phyloP scores from a whole-genome alignment of 495 filamentous ascomycete species.

The Neurospora africana region DNA sequence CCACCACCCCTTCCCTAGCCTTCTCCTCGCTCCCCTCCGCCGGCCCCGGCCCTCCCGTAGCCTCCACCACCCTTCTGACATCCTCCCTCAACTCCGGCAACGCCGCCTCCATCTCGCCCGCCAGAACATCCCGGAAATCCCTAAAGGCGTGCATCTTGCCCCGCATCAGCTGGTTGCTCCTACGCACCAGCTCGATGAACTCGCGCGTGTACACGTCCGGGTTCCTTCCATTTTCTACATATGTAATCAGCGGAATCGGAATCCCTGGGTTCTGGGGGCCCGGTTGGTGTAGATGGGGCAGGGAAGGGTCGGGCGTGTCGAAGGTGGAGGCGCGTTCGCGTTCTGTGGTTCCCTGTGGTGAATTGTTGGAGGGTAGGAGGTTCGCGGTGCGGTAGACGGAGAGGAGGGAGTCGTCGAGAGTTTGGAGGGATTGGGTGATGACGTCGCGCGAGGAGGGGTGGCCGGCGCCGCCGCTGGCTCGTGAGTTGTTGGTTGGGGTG shows the following conservation, averaged over 20 bases:
- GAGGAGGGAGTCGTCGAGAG: conserved; percentile 3
- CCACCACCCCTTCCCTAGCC: background rate
- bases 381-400: conserved; percentile 41
- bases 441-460: background rate
- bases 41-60: conserved; percentile 21
- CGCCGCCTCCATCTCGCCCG: conserved; percentile 62
- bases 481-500: background rate
- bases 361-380: conserved; percentile 59
- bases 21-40: background rate
- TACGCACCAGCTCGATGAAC: conserved; percentile 84
- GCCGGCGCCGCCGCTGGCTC: background rate
- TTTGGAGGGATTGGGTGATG: background rate
- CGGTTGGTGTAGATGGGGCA: background rate
- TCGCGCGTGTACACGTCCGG: conserved; percentile 97
- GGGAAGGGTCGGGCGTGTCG: background rate
- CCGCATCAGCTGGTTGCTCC: conserved; percentile 71
- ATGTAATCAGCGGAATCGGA: conserved; percentile 83
- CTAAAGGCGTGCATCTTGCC: conserved; percentile 77
- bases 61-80: conserved; percentile 50
- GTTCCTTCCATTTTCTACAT: conserved; percentile 88
- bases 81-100: conserved; percentile 70
- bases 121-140: conserved; percentile 70
- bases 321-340: background rate
- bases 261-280: conserved; percentile 29
- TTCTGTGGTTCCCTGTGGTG: conserved; percentile 30